A percentile compares a stretch with the other conserved stretches of the same genome.
These are phyloP conservation scores for Pinus tabuliformis DNA, from an alignment of 75 land plant species.

Conservation along the genomic window DNA sequence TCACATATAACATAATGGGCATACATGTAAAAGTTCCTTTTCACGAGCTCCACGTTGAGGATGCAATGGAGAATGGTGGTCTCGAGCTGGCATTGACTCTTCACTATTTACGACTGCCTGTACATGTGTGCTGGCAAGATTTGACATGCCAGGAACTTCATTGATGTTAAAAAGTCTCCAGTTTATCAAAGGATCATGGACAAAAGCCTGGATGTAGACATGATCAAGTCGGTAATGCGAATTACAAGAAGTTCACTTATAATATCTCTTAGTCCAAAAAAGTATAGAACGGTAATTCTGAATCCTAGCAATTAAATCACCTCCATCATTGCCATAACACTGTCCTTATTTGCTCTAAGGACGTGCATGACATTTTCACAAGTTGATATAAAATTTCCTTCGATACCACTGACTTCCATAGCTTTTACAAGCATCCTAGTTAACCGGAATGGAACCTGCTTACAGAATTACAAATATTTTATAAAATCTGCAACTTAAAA, in stretches of 20 bases:
- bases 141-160: slow-evolving; percentile 88
- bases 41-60: slow-evolving; percentile 90
- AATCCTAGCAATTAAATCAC: slow-evolving; percentile 18
- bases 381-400: slow-evolving; percentile 95
- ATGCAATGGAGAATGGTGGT: slow-evolving; percentile 46
- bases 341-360: slow-evolving; percentile 91
- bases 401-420: slow-evolving; percentile 99
- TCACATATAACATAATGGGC: not conserved
- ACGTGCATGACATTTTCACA: slow-evolving; percentile 99
- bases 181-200: slow-evolving; percentile 98
- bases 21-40: slow-evolving; percentile 83
- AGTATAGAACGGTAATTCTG: no score
- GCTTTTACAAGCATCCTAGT: slow-evolving; percentile 99
- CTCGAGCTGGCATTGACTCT: slow-evolving; percentile 39
- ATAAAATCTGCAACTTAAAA: not conserved
- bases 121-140: slow-evolving; percentile 42
- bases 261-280: not conserved
- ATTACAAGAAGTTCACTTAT: not conserved
- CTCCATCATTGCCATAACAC: slow-evolving; percentile 99
- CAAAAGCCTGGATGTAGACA: slow-evolving; percentile 80
- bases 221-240: not conserved
- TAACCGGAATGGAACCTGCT: slow-evolving; percentile 93
- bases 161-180: slow-evolving; percentile 95
- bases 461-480: slow-evolving; percentile 5
- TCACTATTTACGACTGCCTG: slow-evolving; percentile 68